Evolutionary conservation across 2,329 filamentous ascomycete species (phyloP).

Genomic region (Fusarium sp.): DNA sequence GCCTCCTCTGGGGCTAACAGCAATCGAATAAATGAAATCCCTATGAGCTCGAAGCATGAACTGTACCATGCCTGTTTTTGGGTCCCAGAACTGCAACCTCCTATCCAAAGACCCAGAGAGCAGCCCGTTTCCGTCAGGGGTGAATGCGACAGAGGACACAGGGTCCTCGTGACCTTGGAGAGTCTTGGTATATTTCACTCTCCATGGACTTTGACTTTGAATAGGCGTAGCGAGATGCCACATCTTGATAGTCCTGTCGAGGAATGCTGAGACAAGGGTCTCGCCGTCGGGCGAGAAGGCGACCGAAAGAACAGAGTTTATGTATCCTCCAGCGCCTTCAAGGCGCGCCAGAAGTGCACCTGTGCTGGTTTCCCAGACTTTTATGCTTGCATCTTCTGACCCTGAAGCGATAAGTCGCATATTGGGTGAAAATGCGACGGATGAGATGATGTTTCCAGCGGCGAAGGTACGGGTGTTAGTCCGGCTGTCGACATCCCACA

Average conservation of each 20-base stretch:
- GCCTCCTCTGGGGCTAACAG: not conserved
- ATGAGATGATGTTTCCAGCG: accelerated
- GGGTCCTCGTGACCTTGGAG: not conserved
- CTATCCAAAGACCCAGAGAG: not conserved
- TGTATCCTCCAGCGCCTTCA: not conserved
- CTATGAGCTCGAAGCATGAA: not conserved
- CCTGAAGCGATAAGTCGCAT: not conserved
- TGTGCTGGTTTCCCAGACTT: not conserved
- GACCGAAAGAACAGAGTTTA: not conserved
- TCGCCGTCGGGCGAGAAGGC: not conserved
- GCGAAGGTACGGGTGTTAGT: not conserved
- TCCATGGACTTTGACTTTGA: not conserved
- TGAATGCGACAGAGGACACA: not conserved
- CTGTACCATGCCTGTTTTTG: not conserved
- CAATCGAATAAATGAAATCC: not conserved
- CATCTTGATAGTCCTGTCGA: not conserved
- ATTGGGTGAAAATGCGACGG: not conserved
- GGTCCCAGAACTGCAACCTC: not conserved
- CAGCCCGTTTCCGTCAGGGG: not conserved
- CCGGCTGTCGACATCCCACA: not conserved
- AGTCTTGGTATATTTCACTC: not conserved
- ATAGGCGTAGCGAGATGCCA: not conserved
- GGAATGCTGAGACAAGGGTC: not conserved
- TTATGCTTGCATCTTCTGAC: accelerated
- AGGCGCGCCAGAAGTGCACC: not conserved